Evolutionary conservation across 1,284 basidiomycete species (phyloP).

Genomic region (Malassezia caprae): DNA sequence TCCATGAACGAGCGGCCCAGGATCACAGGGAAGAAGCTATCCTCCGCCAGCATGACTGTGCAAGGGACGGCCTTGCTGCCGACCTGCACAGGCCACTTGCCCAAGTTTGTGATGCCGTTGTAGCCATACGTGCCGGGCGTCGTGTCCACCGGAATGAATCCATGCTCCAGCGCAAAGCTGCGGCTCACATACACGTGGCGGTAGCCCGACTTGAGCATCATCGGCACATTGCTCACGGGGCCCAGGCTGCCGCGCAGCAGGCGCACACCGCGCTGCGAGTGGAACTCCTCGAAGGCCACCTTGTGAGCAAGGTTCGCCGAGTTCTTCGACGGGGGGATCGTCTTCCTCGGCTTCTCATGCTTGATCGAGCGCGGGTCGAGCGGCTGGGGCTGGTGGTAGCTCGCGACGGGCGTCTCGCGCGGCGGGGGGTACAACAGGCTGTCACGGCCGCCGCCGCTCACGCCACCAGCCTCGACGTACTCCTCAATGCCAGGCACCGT

Average conservation of each 20-base stretch:
- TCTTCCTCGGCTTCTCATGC: constrained; percentile 36
- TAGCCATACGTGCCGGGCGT: constrained; percentile 61
- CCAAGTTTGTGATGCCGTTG: constrained; percentile 57
- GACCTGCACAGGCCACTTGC: constrained; percentile 51
- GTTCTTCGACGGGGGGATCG: constrained; percentile 25
- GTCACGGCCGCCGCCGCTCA: constrained; percentile 43
- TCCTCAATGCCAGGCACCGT: constrained; percentile 39
- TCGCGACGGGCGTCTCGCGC: constrained; percentile 31
- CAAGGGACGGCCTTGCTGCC: constrained; percentile 52
- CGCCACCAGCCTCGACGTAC: constrained; percentile 41
- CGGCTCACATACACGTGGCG: constrained; percentile 89
- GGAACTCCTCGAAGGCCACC: constrained; percentile 47
- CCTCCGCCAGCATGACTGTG: constrained; percentile 65
- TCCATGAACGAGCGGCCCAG: constrained; percentile 90
- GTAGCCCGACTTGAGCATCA: constrained; percentile 89
- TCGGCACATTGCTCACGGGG: constrained; percentile 61
- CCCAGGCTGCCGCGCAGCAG: constrained; percentile 86
- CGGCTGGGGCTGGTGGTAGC: constrained; percentile 26
- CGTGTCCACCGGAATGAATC: constrained; percentile 77
- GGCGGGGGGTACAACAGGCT: constrained; percentile 46
- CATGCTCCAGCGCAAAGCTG: constrained; percentile 77
- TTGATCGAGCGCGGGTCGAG: constrained; percentile 21
- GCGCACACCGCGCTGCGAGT: constrained; percentile 61
- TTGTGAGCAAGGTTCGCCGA: constrained; percentile 31
- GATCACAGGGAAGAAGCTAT: constrained; percentile 91